Percentiles rank a stretch among this genome's conserved stretches.
Conservation (phyloP, 768 basidiomycete species). For the Psilocybe sp. region DNA sequence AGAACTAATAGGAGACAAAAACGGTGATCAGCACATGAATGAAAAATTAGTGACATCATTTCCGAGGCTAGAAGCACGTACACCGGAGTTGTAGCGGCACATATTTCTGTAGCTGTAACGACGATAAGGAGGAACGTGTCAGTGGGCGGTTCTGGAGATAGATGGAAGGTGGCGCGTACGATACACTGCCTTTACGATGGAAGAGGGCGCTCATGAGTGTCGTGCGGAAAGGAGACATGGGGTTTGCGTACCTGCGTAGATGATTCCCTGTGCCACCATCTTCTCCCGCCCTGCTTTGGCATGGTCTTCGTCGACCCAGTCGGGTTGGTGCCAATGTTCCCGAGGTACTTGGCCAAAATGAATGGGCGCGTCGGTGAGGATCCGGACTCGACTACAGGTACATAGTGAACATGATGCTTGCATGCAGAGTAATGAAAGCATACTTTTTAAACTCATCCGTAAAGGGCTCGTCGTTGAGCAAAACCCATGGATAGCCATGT, state of each 20-base stretch:
- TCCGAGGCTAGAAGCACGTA: constrained; percentile 31
- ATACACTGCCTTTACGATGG: constrained; percentile 56
- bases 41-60: not conserved
- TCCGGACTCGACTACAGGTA: constrained; percentile 41
- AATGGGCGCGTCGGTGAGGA: constrained; percentile 56
- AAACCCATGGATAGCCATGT: constrained; percentile 77
- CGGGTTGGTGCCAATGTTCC: constrained; percentile 80
- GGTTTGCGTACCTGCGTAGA: constrained; percentile 51
- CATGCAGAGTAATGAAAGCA: constrained; percentile 9
- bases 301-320: constrained; percentile 73
- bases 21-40: not conserved
- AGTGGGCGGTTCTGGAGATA: not conserved
- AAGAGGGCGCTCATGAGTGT: constrained; percentile 2
- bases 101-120: constrained; percentile 78
- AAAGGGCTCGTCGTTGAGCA: constrained; percentile 82
- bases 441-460: constrained; percentile 69
- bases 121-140: not conserved
- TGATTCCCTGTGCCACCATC: constrained; percentile 62
- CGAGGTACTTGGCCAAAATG: constrained; percentile 70
- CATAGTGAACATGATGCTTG: not conserved
- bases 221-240: constrained; percentile 3
- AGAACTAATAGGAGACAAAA: constrained; percentile 48
- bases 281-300: constrained; percentile 57
- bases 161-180: constrained; percentile 43
- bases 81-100: constrained; percentile 94